Percentiles rank a stretch among this genome's conserved stretches.
phyloP scores from a whole-genome alignment of 2,329 filamentous ascomycete genomes.

The Xylariaceae sp. region DNA sequence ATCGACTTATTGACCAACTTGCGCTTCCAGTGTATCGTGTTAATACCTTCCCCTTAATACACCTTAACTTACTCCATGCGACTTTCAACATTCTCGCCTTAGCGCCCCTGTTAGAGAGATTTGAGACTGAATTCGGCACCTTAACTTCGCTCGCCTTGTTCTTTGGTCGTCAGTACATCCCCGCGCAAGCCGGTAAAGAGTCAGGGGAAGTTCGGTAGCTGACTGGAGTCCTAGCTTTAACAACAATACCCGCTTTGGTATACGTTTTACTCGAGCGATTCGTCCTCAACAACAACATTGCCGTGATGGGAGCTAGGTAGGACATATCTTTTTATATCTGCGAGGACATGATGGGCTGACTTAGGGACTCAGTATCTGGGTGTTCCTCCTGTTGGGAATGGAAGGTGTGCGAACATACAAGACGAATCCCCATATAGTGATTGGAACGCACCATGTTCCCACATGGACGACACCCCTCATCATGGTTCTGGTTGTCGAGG shows the following conservation, averaged over 20 bases:
- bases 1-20: not conserved
- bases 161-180: slow-evolving; percentile 68
- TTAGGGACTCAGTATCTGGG: slow-evolving; percentile 66
- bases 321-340: slow-evolving; percentile 19
- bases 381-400: slow-evolving; percentile 78
- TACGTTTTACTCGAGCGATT: slow-evolving; percentile 76
- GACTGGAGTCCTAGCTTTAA: slow-evolving; percentile 53
- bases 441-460: slow-evolving; percentile 64
- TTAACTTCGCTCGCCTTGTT: slow-evolving; percentile 83
- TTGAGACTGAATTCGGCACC: slow-evolving; percentile 89
- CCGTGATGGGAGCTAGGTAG: slow-evolving; percentile 78
- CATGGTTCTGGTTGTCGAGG: slow-evolving; percentile 65
- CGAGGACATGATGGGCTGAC: slow-evolving; percentile 19
- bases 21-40: slow-evolving; percentile 70
- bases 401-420: slow-evolving; percentile 84
- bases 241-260: slow-evolving; percentile 72
- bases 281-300: slow-evolving; percentile 64
- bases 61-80: slow-evolving; percentile 74
- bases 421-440: slow-evolving; percentile 69
- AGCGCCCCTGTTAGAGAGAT: slow-evolving; percentile 84
- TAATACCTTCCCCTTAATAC: slow-evolving; percentile 87
- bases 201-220: slow-evolving; percentile 3
- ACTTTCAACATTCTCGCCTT: slow-evolving; percentile 74
- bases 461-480: slow-evolving; percentile 89
- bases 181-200: not conserved